phyloP scores from a whole-genome alignment of 2,329 filamentous ascomycete species.

The Chaetoscypha palmicola region DNA sequence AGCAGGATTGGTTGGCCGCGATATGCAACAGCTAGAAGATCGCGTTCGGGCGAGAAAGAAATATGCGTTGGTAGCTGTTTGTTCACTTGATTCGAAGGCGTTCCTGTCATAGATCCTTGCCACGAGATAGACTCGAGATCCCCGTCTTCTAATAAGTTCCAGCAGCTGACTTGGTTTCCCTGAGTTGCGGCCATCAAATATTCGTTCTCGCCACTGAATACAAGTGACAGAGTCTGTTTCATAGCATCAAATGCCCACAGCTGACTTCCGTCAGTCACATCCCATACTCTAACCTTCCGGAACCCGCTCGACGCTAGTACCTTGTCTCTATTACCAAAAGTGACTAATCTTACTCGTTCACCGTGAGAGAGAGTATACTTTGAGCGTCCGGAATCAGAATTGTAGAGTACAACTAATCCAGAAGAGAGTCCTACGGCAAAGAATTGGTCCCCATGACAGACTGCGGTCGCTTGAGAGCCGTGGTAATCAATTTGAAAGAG shows the following conservation, averaged over 20 bases:
- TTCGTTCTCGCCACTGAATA: neutral
- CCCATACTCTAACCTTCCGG: too few species aligned
- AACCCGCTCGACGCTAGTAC: neutral
- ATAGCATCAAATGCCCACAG: too few species aligned
- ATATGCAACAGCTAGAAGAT: conserved; percentile 4
- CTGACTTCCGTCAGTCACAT: too few species aligned
- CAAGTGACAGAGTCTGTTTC: neutral
- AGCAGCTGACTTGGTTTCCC: neutral
- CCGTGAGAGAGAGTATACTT: neutral
- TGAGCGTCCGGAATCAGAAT: neutral
- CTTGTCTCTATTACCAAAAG: neutral
- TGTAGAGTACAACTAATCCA: neutral
- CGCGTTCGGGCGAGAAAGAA: conserved; percentile 9
- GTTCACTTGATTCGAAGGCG: neutral
- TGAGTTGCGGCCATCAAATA: neutral
- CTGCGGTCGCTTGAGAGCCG: neutral
- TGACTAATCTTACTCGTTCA: neutral
- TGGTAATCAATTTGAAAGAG: conserved; percentile 17
- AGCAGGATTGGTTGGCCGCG: conserved; percentile 11
- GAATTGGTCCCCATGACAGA: neutral
- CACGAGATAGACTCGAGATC: too few species aligned
- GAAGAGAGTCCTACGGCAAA: neutral
- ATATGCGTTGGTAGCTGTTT: neutral
- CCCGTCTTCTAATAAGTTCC: neutral
- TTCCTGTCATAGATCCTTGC: too few species aligned